Conservation (phyloP, 75 land plant species). For the Pinus tabuliformis region DNA sequence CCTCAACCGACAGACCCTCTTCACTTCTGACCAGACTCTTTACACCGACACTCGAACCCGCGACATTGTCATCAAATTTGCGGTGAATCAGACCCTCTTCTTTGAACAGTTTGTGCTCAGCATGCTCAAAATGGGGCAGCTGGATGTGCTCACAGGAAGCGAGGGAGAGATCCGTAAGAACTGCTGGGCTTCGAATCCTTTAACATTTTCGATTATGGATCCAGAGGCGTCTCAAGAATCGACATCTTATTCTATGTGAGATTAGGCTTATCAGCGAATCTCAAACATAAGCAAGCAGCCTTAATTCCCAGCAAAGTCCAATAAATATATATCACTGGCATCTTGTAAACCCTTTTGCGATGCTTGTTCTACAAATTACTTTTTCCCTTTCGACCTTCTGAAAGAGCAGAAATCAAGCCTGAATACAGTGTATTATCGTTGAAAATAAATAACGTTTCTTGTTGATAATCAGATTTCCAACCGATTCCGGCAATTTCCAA, state of each 20-base stretch:
- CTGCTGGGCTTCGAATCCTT: constrained; percentile 5
- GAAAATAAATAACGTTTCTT: too few relatives aligned
- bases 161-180: constrained; percentile 15
- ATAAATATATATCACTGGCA: too few relatives aligned
- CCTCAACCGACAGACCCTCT: constrained; percentile 43
- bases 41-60: constrained; percentile 33
- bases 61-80: constrained; percentile 38
- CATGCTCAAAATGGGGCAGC: constrained; percentile 23
- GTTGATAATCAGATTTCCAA: too few relatives aligned
- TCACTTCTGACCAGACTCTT: constrained; percentile 66
- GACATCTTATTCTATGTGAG: not conserved
- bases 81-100: constrained; percentile 23
- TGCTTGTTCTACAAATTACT: too few relatives aligned
- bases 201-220: not conserved
- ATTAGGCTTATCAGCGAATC: too few relatives aligned
- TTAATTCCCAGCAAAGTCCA: too few relatives aligned
- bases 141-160: constrained; percentile 10
- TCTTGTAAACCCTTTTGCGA: too few relatives aligned
- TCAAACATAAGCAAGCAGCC: too few relatives aligned
- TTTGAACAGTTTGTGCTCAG: constrained; percentile 5
- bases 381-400: too few relatives aligned
- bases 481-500: too few relatives aligned
- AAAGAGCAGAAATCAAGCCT: too few relatives aligned
- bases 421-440: too few relatives aligned
- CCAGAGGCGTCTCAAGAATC: not conserved